Evolutionary conservation across 225 moss, liverwort and hornwort species (phyloP).

Genomic region (Neckera pumila): DNA sequence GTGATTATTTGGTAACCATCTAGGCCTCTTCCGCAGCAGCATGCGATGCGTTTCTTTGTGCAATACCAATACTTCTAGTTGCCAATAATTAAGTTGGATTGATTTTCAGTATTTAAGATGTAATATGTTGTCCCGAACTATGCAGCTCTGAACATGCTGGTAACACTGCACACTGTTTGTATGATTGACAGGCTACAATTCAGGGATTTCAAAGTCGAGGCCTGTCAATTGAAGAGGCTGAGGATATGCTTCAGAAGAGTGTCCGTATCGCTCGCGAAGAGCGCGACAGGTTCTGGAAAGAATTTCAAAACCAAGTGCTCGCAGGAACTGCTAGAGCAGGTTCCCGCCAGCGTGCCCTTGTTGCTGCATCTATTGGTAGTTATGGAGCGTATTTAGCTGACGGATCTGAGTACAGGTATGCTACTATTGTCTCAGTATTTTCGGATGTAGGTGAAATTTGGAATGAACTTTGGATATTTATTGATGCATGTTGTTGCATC

Average conservation of each 20-base stretch:
- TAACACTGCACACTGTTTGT: background rate
- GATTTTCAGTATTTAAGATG: background rate
- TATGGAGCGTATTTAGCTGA: slow-evolving; percentile 98
- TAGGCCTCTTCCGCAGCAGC: background rate
- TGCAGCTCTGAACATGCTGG: background rate
- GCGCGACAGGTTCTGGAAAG: slow-evolving; percentile 77
- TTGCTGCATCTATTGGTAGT: slow-evolving; percentile 91
- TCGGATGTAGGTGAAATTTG: background rate
- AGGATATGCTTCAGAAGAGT: slow-evolving; percentile 57
- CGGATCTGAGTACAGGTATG: slow-evolving; percentile 91
- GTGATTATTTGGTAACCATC: slow-evolving; percentile 1
- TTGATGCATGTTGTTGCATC: background rate
- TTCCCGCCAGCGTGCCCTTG: slow-evolving; percentile 57
- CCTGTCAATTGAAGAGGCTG: slow-evolving; percentile 45
- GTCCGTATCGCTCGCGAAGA: slow-evolving; percentile 69
- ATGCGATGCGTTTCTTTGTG: background rate
- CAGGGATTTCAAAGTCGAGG: slow-evolving; percentile 74
- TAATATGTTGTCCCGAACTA: background rate
- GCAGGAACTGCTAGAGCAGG: slow-evolving; percentile 38
- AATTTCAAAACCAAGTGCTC: slow-evolving; percentile 34
- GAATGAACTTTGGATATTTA: background rate
- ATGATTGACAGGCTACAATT: slow-evolving; percentile 62
- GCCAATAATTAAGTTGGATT: background rate
- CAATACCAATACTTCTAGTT: background rate
- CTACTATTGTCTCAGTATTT: background rate